Conservation (phyloP, 2,329 filamentous ascomycete genomes). For the Hypocrella siamensis region DNA sequence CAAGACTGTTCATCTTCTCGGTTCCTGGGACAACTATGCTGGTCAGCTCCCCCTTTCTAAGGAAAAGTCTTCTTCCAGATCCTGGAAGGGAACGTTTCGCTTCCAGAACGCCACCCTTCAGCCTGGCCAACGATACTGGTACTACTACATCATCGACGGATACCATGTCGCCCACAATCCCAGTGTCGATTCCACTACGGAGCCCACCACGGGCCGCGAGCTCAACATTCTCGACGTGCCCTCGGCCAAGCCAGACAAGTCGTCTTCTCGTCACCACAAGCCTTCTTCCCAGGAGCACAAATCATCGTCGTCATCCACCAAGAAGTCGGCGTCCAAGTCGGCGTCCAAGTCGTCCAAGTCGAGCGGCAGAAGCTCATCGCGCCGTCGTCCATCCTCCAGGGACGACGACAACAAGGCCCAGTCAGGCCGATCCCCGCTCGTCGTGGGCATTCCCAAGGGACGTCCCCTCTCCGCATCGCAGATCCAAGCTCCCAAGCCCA, state of each 20-base stretch:
- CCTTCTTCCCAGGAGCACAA: slow-evolving; percentile 16
- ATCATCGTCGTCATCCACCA: slow-evolving; percentile 12
- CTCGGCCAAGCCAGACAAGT: slow-evolving; percentile 23
- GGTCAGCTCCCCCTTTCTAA: slow-evolving; percentile 90
- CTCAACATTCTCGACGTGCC: slow-evolving; percentile 96
- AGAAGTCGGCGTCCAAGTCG: slow-evolving; percentile 13
- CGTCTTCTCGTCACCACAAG: slow-evolving; percentile 18
- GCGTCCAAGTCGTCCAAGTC: slow-evolving; percentile 22
- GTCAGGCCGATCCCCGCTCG: slow-evolving; percentile 32
- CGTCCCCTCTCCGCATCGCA: slow-evolving; percentile 75
- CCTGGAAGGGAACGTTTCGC: slow-evolving; percentile 92
- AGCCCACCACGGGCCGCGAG: slow-evolving; percentile 92
- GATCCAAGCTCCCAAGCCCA: slow-evolving; percentile 82
- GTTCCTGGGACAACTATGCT: slow-evolving; percentile 95
- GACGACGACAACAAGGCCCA: slow-evolving; percentile 25
- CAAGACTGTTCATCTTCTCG: slow-evolving; percentile 94
- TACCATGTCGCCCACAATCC: slow-evolving; percentile 98
- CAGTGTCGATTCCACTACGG: slow-evolving; percentile 71
- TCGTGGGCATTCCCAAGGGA: slow-evolving; percentile 66
- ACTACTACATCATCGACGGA: slow-evolving; percentile 99
- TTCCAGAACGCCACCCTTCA: slow-evolving; percentile 80
- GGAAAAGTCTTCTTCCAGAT: slow-evolving; percentile 68
- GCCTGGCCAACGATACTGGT: slow-evolving; percentile 93
- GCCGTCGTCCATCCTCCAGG: slow-evolving; percentile 29
- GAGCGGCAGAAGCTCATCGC: slow-evolving; percentile 19